phyloP scores from a whole-genome alignment of 192 early-diverging fungal species.

The Mortierella antarctica region DNA sequence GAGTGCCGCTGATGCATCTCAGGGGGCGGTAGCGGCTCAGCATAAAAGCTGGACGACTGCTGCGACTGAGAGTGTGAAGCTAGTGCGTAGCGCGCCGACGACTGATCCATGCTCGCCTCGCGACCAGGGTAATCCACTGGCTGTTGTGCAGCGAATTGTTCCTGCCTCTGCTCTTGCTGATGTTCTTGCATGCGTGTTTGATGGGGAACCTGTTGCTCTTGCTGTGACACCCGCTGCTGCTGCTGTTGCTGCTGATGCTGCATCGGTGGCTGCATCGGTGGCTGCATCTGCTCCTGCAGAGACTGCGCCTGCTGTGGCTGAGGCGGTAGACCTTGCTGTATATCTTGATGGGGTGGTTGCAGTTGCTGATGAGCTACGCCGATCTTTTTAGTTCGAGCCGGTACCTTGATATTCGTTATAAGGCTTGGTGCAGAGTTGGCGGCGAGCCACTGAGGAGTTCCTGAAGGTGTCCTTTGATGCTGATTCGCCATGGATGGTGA shows the following conservation, averaged over 20 bases:
- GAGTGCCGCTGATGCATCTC: too few relatives aligned
- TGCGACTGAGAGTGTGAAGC: too few relatives aligned
- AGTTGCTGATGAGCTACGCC: neutral
- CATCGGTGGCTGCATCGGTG: neutral
- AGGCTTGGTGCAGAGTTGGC: conserved; percentile 31
- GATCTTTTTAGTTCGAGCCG: conserved; percentile 25
- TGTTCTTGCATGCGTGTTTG: conserved; percentile 1
- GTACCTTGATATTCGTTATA: conserved; percentile 26
- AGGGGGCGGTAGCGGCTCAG: too few relatives aligned
- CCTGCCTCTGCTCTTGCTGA: neutral
- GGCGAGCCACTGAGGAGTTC: conserved; percentile 45
- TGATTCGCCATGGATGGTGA: conserved; percentile 41
- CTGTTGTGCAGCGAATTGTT: too few relatives aligned
- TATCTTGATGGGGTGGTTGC: neutral
- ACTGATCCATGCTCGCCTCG: too few relatives aligned
- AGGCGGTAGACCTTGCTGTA: neutral
- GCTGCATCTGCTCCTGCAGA: neutral
- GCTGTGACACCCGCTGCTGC: neutral
- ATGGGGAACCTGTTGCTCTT: conserved; percentile 12
- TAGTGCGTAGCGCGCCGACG: too few relatives aligned
- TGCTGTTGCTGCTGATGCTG: conserved; percentile 10
- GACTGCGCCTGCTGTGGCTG: conserved; percentile 1
- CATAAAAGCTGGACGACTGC: too few relatives aligned
- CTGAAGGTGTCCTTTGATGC: conserved; percentile 47
- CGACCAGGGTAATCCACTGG: too few relatives aligned